Evolutionary conservation across 345 rosid genomes (phyloP), one percentile per base, ranked within the genome.

Genomic region (Durio zibethinus): DNA sequence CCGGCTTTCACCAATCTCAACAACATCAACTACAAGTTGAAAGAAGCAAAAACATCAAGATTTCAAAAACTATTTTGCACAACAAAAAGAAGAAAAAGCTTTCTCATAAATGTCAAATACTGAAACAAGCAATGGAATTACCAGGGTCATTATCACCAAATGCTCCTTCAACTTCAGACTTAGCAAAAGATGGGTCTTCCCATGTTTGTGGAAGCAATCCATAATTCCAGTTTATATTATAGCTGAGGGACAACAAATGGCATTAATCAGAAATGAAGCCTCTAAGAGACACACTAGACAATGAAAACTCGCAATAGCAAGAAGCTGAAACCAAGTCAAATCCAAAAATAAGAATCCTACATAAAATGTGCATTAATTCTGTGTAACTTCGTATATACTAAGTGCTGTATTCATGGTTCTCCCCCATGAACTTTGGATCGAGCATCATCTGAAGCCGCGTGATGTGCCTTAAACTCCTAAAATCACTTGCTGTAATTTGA

Each of bases 191-290:
- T 63, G 99, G 99, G 81, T 96, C 99, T 85, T 96, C 99, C 98
- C 99, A 96, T 82, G 99, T 96, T 81, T 96, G 97, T 53, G 98
- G 98, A 87, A 93, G 98, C 87, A 96, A 78, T 57, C 99, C 99
- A 82, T 96, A 93, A 83, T 96, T 96, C 99, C 98, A 93, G 77
- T 93, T 87, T 84, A 96, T 96, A 76, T 91, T 96, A 84, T 93
- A 93, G 80, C 98, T 93, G 83, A 61, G 40, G 64, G 52, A 11
- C 31, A 25, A 65, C 20, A 42, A 18, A 38, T 9, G 25, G 61
- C 14, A 62, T 16, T 25, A 25, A 48, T 63, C 62, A 76, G 63
- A 48, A 63, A 48, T 23, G 9, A 68, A 60, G 63, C 36, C 79
- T 77, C 75, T 23, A 16, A 50, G 54, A 15, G 33, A 68, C 21